Evolutionary conservation across 2,329 filamentous ascomycete genomes (phyloP).

Genomic region (Aureobasidium zeae): DNA sequence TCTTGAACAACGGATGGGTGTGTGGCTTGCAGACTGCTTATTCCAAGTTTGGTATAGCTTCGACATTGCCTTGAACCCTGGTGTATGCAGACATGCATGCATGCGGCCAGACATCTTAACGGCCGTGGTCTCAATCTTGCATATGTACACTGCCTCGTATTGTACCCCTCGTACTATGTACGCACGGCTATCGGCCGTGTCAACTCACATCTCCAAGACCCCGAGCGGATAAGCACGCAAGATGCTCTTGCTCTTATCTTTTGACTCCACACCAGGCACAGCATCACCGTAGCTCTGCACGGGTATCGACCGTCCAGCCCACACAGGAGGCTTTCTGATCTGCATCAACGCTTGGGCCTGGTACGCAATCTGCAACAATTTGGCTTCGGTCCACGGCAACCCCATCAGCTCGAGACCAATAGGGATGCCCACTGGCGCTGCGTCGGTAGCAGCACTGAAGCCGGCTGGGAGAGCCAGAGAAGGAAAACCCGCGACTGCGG

Average conservation of each 20-base stretch:
- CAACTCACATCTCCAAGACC: conserved; percentile 6
- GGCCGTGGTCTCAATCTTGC: no score
- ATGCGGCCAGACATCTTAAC: no score
- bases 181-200: no score
- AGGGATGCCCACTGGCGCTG: conserved; percentile 50
- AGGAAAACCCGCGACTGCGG: conserved; percentile 44
- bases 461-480: conserved; percentile 47
- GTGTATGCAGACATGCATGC: no score
- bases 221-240: conserved; percentile 42
- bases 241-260: conserved; percentile 34
- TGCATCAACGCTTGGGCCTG: conserved; percentile 40
- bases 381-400: conserved; percentile 45
- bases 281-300: conserved; percentile 29
- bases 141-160: no score
- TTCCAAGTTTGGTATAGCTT: no score
- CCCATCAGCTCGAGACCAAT: conserved; percentile 58
- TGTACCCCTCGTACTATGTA: no score
- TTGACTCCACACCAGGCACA: conserved; percentile 39
- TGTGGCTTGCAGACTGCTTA: no score
- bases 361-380: conserved; percentile 46
- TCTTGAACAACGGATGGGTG: no score
- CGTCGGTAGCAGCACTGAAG: conserved; percentile 40
- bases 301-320: conserved; percentile 35
- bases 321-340: conserved; percentile 39
- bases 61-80: no score